Base-by-base conservation (phyloP, 2,329 filamentous ascomycete species). In the Colletotrichum kahawae region DNA sequence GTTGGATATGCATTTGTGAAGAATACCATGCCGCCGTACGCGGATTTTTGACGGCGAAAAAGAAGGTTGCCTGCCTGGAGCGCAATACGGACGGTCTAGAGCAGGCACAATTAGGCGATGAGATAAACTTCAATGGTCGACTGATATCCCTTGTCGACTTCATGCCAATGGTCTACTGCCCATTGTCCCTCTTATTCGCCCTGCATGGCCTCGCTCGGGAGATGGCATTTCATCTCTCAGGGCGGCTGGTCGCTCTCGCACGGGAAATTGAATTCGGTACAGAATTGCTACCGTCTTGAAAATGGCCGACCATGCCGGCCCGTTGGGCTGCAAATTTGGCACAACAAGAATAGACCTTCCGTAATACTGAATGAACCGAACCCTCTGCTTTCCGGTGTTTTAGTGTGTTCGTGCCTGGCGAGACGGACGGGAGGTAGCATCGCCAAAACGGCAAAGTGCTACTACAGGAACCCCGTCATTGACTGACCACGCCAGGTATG, bases 1-100 rank as follows among this genome's bases (percentile, higher is more conserved):
- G 29, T 54, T 56, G 67, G 36, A 68, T 31, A 75, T 75, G 72
- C 69, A 68, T 57, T 63, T 75, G 72, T 73, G 69, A 48, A 65
- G 70, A 75, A 75, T 69, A 43, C 70, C 70, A 75, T 75, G 57
- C 34, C 36, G 16, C 33, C 43, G 34, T 36, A 29, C 36, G 51
- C 27, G 62, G 31, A 62, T 71, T 71, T 21, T 24, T 12, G n/a
- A 59, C 21, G 33, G 38, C 13, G 51, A 27, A 56, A 56, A 29
- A 56, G 51, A 56, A 56, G 51, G 51, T 56, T 56, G 27, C 51
- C 24, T 18, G 51, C 51, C 24, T 16, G 7, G 51, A 56, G 63
- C 60, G 13, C 43, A 48, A 21, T 48, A n/a, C 43, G 18, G 18
- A 21, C 43, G 43, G 38, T 48, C 43, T 18, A 48, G 38, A 9